Evolutionary conservation across 1,139 yeast genomes (phyloP), one percentile per base, ranked within the genome.

Genomic region (Saccharomyces hybrid): DNA sequence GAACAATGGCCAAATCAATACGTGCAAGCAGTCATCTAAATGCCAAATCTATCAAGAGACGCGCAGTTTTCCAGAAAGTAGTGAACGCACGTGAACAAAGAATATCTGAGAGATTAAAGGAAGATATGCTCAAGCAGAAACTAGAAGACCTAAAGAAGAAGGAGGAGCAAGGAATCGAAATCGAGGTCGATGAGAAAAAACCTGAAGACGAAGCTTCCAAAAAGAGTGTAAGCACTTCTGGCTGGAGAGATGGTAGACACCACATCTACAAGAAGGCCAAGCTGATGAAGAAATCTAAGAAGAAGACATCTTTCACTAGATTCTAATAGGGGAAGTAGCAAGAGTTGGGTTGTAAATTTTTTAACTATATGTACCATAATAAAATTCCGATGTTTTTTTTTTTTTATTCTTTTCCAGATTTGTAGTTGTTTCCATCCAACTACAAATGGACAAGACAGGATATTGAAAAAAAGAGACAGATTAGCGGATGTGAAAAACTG

Each of bases 161-260:
- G 49, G 70, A 67, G 44, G 58, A 55, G 46, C 44, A 38, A 38
- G 52, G 52, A 23, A 75, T 64, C 8, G 73, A 60, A 9, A 58
- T 61, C 57, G 63, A 63, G 42, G 52, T 62, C 6, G 69, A 64
- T 47, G 53, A 42, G 61, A 62, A 14, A 69, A 66, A 68, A 47
- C 63, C 62, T 52, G 65, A 64, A 52, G 61, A 59, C 41, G 67
- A 57, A 34, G 67, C 61, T 9, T 54, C 51, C 23, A 57, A 53
- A 30, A 62, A 56, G 63, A 79, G 77, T 60, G 74, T 86, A 23
- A 79, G 85, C 61, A 88, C 96, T 31, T 80, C 88, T 16, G 96
- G 96, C 28, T 85, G 95, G 89, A 85, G 90, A 75, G 84, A 81
- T 60, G 84, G 91, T 8, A 79, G 91, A 75, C 83, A 83, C 63